phyloP scores from a whole-genome alignment of 108 stramenopile genomes.

The Cylindrotheca closterium region DNA sequence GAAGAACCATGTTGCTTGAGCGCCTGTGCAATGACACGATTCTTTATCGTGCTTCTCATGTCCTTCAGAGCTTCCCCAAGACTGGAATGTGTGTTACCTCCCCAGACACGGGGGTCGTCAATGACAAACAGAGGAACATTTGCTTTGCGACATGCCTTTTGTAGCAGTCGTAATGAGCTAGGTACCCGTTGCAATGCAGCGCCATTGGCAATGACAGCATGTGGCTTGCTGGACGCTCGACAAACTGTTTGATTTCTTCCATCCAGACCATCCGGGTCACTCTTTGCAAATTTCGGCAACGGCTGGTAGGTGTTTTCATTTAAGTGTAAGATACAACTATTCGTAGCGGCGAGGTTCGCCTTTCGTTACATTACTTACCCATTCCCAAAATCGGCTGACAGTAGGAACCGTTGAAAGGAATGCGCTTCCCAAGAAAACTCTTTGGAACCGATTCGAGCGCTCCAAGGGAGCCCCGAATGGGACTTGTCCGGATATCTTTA shows the following conservation, averaged over 20 bases:
- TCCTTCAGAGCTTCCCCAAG: conserved; percentile 60
- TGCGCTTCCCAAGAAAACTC: conserved; percentile 48
- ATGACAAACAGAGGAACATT: conserved; percentile 78
- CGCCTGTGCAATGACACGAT: conserved; percentile 52
- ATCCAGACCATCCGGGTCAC: conserved; percentile 50
- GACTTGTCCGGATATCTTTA: conserved; percentile 56
- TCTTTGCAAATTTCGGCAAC: conserved; percentile 44
- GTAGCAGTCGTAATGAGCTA: conserved; percentile 66
- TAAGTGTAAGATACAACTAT: too few relatives aligned
- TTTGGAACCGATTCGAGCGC: conserved; percentile 36
- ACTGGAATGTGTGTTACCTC: conserved; percentile 59
- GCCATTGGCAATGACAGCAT: conserved; percentile 87
- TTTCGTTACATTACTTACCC: conserved; percentile 19
- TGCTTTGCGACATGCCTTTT: conserved; percentile 65
- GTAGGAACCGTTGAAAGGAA: conserved; percentile 56
- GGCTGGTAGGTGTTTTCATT: conserved; percentile 34
- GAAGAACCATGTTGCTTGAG: conserved; percentile 59
- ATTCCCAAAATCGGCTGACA: conserved; percentile 34
- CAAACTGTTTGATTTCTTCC: conserved; percentile 46
- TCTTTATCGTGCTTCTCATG: conserved; percentile 59
- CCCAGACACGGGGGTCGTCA: conserved; percentile 81
- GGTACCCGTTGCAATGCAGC: conserved; percentile 82
- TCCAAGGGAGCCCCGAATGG: conserved; percentile 64
- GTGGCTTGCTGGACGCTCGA: conserved; percentile 81
- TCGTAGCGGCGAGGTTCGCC: too few relatives aligned